A percentile compares a stretch with the other conserved stretches of the same genome.
Conservation (phyloP, 768 basidiomycete genomes). For the Rhodocollybia butyracea region DNA sequence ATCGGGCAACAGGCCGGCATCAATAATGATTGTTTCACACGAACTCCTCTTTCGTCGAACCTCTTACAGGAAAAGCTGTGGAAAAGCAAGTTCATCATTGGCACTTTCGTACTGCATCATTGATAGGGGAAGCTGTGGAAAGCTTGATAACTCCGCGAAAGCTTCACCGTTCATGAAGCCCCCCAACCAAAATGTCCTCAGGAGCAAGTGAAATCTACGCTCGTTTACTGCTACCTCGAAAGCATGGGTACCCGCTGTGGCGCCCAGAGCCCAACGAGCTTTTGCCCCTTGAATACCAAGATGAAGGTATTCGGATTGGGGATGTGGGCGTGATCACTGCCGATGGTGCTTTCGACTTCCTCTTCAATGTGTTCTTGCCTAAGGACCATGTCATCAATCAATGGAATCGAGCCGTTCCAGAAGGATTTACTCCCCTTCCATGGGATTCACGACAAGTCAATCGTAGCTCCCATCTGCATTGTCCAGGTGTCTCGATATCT, state of each 20-base stretch:
- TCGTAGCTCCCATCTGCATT: background rate
- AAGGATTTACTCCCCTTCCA: background rate
- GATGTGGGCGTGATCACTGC: background rate
- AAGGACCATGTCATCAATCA: background rate
- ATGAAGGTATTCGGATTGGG: conserved; percentile 6
- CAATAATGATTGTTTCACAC: too few relatives aligned
- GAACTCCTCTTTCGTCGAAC: too few relatives aligned
- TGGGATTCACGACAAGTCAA: background rate
- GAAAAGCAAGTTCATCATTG: too few relatives aligned
- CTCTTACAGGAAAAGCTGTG: too few relatives aligned
- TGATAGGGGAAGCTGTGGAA: too few relatives aligned
- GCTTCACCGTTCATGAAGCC: too few relatives aligned
- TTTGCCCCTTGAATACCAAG: conserved; percentile 11
- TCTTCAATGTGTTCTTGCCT: background rate
- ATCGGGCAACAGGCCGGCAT: too few relatives aligned
- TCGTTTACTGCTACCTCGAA: conserved; percentile 13
- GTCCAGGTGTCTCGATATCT: background rate
- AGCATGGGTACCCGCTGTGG: conserved; percentile 24
- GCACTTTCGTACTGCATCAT: too few relatives aligned
- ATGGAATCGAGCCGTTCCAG: background rate
- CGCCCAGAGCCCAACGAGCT: conserved; percentile 18
- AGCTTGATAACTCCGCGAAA: too few relatives aligned
- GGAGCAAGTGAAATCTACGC: conserved; percentile 15
- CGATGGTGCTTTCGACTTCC: conserved; percentile 7
- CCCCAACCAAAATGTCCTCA: too few relatives aligned